A percentile compares a stretch with the other conserved stretches of the same genome.
phyloP scores from a whole-genome alignment of 345 rosid genomes.

The Bruguiera parviflora region DNA sequence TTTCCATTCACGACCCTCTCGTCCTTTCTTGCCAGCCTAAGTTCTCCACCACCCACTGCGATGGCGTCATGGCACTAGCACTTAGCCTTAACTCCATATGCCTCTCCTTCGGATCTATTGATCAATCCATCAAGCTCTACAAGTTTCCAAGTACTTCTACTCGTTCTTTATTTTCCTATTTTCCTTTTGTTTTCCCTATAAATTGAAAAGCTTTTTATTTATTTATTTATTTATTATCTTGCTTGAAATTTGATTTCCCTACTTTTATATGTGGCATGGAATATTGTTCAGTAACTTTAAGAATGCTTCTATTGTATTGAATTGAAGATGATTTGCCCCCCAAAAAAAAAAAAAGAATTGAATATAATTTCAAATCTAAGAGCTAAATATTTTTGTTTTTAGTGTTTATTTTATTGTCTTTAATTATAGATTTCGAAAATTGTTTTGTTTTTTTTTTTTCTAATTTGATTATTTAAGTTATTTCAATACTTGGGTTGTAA shows the following conservation, averaged over 20 bases:
- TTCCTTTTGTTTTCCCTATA: neutral
- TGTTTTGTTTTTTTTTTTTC: no score
- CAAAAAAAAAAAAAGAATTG: no score
- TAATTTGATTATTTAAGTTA: no score
- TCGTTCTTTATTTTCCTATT: neutral
- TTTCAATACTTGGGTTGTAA: no score
- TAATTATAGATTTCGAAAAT: no score
- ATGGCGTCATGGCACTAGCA: constrained; percentile 80
- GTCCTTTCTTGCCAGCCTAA: constrained; percentile 55
- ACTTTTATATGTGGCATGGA: neutral
- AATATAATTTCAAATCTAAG: no score
- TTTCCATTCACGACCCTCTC: constrained; percentile 71
- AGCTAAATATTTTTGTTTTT: no score
- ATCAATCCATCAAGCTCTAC: constrained; percentile 95
- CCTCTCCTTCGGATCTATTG: constrained; percentile 92
- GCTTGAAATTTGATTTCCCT: no score
- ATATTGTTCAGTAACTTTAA: no score
- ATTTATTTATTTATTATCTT: neutral
- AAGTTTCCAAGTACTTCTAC: constrained; percentile 62
- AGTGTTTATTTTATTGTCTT: no score
- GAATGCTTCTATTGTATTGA: no score
- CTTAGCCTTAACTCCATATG: constrained; percentile 84
- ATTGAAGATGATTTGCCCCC: no score
- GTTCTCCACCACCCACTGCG: constrained; percentile 89
- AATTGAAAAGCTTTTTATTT: neutral